Evolutionary conservation across 805 yeast genomes (phyloP).

Genomic region (Nakazawaea wickerhamii): DNA sequence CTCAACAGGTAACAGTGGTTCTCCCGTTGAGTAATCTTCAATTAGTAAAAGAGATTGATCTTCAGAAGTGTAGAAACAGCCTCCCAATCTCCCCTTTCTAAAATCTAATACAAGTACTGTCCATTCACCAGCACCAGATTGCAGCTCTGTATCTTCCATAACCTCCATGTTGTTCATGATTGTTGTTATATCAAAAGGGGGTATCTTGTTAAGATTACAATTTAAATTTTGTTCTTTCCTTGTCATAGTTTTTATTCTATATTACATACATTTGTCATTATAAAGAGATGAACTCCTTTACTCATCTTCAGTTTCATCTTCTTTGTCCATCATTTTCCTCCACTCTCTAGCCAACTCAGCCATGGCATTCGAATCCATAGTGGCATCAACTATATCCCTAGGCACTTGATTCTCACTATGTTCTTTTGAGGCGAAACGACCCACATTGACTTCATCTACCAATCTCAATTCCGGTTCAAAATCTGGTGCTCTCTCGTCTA

Average conservation of each 20-base stretch:
- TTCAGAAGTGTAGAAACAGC: not conserved
- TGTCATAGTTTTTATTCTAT: not conserved
- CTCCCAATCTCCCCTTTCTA: not conserved
- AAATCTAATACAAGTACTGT: not conserved
- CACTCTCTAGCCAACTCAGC: slow-evolving; percentile 62
- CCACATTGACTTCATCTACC: slow-evolving; percentile 62
- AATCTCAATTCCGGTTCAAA: slow-evolving; percentile 52
- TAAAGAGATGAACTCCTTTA: too few relatives aligned
- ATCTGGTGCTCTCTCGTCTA: slow-evolving; percentile 26
- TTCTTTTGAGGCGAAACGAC: slow-evolving; percentile 73
- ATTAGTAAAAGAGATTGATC: not conserved
- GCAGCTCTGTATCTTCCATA: too few relatives aligned
- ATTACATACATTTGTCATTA: too few relatives aligned
- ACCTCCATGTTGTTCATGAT: too few relatives aligned
- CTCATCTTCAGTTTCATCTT: slow-evolving; percentile 22
- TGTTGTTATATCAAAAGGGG: too few relatives aligned
- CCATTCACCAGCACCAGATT: too few relatives aligned
- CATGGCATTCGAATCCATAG: slow-evolving; percentile 61
- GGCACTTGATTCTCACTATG: slow-evolving; percentile 93
- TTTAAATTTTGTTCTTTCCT: too few relatives aligned
- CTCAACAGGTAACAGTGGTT: not conserved
- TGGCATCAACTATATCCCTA: slow-evolving; percentile 81
- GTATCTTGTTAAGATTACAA: too few relatives aligned
- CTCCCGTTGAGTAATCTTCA: not conserved
- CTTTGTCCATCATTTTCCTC: slow-evolving; percentile 27